Percentiles rank a stretch among this genome's conserved stretches.
Evolutionary conservation across 257 asterid genomes (phyloP).

Genomic region (Phtheirospermum japonicum): DNA sequence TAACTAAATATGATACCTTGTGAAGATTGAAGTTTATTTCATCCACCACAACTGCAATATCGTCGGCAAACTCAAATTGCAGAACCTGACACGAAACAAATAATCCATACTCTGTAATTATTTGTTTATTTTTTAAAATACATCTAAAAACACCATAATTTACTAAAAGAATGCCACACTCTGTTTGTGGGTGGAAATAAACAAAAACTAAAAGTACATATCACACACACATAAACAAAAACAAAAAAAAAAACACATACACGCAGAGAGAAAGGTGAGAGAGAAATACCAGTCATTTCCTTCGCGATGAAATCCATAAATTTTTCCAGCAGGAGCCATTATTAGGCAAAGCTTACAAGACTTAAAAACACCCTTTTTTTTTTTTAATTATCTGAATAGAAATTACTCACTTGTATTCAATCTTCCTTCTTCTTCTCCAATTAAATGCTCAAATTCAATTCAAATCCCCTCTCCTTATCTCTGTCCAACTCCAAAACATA

Average conservation of each 20-base stretch:
- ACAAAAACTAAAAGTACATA: too few relatives aligned
- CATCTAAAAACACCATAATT: too few relatives aligned
- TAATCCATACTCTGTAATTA: too few relatives aligned
- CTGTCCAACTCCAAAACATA: slow-evolving; percentile 25
- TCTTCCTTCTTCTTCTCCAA: slow-evolving; percentile 9
- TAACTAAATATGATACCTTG: slow-evolving; percentile 66
- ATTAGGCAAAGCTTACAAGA: slow-evolving; percentile 25
- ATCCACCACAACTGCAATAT: too few relatives aligned
- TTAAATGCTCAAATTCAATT: slow-evolving; percentile 36
- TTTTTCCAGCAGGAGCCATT: slow-evolving; percentile 78
- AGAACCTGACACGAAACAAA: too few relatives aligned
- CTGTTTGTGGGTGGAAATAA: too few relatives aligned
- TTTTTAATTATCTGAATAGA: too few relatives aligned
- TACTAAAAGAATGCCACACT: too few relatives aligned
- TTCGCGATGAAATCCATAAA: slow-evolving; percentile 61
- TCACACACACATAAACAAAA: too few relatives aligned
- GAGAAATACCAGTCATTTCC: slow-evolving; percentile 77
- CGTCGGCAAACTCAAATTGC: too few relatives aligned
- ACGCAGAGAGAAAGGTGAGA: neutral
- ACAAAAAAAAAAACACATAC: neutral
- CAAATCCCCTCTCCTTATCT: slow-evolving; percentile 32
- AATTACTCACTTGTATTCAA: neutral
- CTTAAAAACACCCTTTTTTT: too few relatives aligned
- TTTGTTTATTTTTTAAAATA: too few relatives aligned
- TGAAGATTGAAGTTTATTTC: slow-evolving; percentile 81